Evolutionary conservation across 2,329 filamentous ascomycete genomes (phyloP).

Genomic region (Phialophora chinensis): DNA sequence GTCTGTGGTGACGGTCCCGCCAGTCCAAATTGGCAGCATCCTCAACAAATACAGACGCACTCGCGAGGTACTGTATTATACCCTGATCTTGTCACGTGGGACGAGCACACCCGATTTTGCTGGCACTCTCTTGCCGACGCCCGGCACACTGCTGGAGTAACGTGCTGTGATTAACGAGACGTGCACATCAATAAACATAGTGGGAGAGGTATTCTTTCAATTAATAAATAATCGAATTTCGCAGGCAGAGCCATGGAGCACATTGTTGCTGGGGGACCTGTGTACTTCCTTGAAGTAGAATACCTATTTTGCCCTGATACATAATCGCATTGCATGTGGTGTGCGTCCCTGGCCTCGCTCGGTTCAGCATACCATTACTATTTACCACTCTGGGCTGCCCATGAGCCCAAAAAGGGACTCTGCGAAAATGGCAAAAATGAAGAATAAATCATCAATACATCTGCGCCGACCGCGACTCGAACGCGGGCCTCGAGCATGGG

Average conservation of each 20-base stretch:
- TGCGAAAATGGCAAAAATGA: constrained; percentile 7
- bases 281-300: no score
- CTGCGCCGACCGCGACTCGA: constrained; percentile 34
- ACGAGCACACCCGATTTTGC: not conserved
- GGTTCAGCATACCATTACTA: no score
- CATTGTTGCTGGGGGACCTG: no score
- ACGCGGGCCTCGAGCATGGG: constrained; percentile 42
- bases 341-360: not conserved
- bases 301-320: no score
- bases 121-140: not conserved
- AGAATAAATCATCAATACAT: not conserved
- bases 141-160: not conserved
- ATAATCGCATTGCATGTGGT: no score
- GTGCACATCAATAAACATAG: not conserved
- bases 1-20: no score
- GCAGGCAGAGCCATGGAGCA: not conserved
- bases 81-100: not conserved
- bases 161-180: not conserved
- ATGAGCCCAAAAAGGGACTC: no score
- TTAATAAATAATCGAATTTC: not conserved
- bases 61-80: not conserved
- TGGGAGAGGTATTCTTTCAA: not conserved
- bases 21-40: not conserved
- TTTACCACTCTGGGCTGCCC: no score
- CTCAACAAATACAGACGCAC: not conserved